phyloP scores from a whole-genome alignment of 176 grass and related monocot species.

The Phoenix dactylifera region DNA sequence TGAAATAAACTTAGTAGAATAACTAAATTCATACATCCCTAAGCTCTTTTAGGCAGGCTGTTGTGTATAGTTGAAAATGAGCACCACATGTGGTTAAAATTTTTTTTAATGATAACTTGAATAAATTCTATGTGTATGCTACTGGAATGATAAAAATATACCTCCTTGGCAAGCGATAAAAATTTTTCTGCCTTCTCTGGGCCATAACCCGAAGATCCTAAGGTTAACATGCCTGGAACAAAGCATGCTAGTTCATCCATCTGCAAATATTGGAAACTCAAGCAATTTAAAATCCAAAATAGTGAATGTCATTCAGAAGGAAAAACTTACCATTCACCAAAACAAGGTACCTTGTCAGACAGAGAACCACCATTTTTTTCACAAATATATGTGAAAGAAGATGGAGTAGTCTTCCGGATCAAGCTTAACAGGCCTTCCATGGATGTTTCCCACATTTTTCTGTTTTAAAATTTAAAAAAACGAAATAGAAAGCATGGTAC shows the following conservation, averaged over 20 bases:
- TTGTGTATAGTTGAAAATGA: too few relatives aligned
- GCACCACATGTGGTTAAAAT: too few relatives aligned
- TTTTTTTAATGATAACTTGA: background rate
- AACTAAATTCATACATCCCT: too few relatives aligned
- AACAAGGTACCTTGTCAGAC: slow-evolving; percentile 68
- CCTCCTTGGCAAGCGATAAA: slow-evolving; percentile 95
- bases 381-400: slow-evolving; percentile 89
- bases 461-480: slow-evolving; percentile 8
- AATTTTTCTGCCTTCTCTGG: slow-evolving; percentile 75
- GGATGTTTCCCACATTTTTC: slow-evolving; percentile 99
- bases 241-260: slow-evolving; percentile 99
- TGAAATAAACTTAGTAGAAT: too few relatives aligned
- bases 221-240: slow-evolving; percentile 93
- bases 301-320: slow-evolving; percentile 18
- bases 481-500: background rate
- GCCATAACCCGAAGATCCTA: slow-evolving; percentile 88
- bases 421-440: slow-evolving; percentile 97
- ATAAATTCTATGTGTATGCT: background rate
- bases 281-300: slow-evolving; percentile 21
- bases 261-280: slow-evolving; percentile 34
- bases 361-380: slow-evolving; percentile 82
- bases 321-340: slow-evolving; percentile 15
- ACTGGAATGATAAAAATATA: slow-evolving; percentile 19
- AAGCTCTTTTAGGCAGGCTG: too few relatives aligned
- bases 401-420: slow-evolving; percentile 68